Base-by-base conservation (phyloP, 2,329 filamentous ascomycete genomes). In the Alternaria sp. region DNA sequence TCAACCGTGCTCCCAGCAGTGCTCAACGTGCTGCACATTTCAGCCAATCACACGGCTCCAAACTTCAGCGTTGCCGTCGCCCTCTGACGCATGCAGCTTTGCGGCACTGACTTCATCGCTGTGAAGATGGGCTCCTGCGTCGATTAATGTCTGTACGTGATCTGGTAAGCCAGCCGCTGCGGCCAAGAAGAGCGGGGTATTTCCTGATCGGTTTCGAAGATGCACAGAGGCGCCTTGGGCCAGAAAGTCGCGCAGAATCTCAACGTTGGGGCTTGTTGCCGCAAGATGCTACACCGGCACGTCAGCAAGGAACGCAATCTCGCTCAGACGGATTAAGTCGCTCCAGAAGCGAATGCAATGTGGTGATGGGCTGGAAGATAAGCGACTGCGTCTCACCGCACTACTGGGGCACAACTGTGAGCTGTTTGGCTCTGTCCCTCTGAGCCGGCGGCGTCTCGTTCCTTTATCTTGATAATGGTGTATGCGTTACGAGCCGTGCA, bases 51-150 rank as follows among this genome's bases (percentile, higher is more conserved):
- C 73, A 56, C 71, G 63, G 56, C 65, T 59, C 79, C 79, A 81
- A n/a, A 76, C 65, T 26, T 61, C 69, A 59, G 67, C 66, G 60
- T 73, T 72, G 65, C 77, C 78, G 67, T 75, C 70, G 67, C 69
- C 74, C 68, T 76, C 72, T 25, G 74, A 67, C 57, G 75, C 71
- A 66, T 79, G 83, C 54, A 86, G 77, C 73, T 82, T 83, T 44
- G 86, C 86, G 45, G 85, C 82, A 26, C 80, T 79, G 67, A 84
- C 77, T 77, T 89, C 87, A 62, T 87, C 85, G 4, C 84, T 81
- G 71, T 89, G 86, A 68, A 89, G 77, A 81, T 89, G 87, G 23
- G 86, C 87, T 17, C 87, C 87, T 13, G 85, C 86, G 73, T 85
- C 82, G 49, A 83, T 82, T 51, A 89, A 79, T 49, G 87, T 79